Evolutionary conservation across 1,284 basidiomycete genomes (phyloP).

Genomic region (Rhodotorula sp.): DNA sequence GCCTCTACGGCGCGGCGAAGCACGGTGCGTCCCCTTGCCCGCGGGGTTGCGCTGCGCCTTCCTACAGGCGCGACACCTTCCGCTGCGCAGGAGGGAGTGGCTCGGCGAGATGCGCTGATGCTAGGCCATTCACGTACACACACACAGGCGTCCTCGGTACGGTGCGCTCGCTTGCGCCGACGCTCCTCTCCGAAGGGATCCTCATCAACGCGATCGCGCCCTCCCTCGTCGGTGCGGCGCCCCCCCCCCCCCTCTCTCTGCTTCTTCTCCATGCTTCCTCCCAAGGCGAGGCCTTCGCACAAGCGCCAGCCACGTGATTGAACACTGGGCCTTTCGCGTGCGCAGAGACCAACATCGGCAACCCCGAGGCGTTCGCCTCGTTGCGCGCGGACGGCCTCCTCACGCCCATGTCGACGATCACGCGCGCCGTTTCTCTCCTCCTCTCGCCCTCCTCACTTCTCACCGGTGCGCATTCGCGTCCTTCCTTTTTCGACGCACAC

Average conservation of each 20-base stretch:
- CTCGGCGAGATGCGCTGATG: too few relatives aligned
- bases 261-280: too few relatives aligned
- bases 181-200: conserved; percentile 24
- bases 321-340: too few relatives aligned
- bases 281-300: neutral
- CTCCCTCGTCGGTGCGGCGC: conserved; percentile 17
- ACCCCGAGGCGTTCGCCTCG: conserved; percentile 17
- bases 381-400: conserved; percentile 11
- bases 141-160: neutral
- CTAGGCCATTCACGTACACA: neutral
- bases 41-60: neutral
- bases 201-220: conserved; percentile 33
- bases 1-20: conserved; percentile 28
- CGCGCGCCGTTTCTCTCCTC: neutral
- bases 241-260: neutral
- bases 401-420: conserved; percentile 32
- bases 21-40: neutral
- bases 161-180: conserved; percentile 16
- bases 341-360: conserved; percentile 12
- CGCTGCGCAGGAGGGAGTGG: too few relatives aligned
- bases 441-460: neutral
- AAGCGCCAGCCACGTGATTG: neutral
- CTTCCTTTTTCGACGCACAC: neutral
- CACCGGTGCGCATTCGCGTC: neutral
- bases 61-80: conserved; percentile 10